Percentiles rank a stretch among this genome's conserved stretches.
Evolutionary conservation across 2,329 filamentous ascomycete genomes (phyloP).

Genomic region (Paecilomyces variotii): DNA sequence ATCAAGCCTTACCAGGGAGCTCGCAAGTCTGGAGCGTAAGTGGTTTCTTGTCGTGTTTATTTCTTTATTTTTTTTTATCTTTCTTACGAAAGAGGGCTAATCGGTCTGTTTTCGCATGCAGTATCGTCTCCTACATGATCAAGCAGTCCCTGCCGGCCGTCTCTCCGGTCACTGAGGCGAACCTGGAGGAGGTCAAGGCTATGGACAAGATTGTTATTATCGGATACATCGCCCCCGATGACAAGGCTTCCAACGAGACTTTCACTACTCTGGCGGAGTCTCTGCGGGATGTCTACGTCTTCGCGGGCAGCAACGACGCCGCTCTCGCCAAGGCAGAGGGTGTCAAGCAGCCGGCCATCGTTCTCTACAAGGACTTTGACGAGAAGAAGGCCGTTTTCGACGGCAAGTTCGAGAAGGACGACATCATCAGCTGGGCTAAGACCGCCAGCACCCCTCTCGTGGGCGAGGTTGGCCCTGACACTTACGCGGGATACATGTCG

Average conservation of each 20-base stretch:
- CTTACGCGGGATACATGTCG: conserved; percentile 90
- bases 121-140: conserved; percentile 81
- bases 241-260: conserved; percentile 79
- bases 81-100: too few species aligned
- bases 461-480: conserved; percentile 94
- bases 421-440: conserved; percentile 77
- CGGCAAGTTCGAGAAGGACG: conserved; percentile 72
- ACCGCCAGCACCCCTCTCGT: conserved; percentile 79
- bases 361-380: conserved; percentile 96
- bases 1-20: conserved; percentile 77
- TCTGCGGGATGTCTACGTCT: conserved; percentile 85
- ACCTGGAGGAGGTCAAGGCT: conserved; percentile 91
- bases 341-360: conserved; percentile 75
- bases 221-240: conserved; percentile 71
- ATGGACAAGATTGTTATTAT: conserved; percentile 94
- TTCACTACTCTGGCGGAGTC: conserved; percentile 65
- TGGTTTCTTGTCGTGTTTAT: conserved; percentile 7
- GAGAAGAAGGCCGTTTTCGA: conserved; percentile 84
- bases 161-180: conserved; percentile 71
- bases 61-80: not conserved
- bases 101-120: conserved; percentile 12
- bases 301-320: conserved; percentile 78
- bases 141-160: conserved; percentile 96
- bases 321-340: conserved; percentile 82
- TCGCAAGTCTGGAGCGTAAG: conserved; percentile 70